Conservation (phyloP, 75 land plant genomes). For the Pinus albicaulis region DNA sequence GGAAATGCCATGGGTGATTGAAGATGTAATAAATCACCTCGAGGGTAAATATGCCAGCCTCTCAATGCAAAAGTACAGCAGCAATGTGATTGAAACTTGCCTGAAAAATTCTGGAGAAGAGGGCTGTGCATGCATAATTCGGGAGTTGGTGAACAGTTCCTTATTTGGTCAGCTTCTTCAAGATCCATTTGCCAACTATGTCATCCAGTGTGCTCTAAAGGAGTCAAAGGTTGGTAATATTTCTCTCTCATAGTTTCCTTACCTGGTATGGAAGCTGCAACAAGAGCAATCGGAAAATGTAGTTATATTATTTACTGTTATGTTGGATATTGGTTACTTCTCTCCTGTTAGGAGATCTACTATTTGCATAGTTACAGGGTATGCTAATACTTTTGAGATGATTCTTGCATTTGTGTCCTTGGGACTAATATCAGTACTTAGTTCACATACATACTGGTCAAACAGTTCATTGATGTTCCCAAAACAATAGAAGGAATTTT, state of each 20-base stretch:
- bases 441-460: too few relatives aligned
- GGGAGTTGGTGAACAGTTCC: slow-evolving; percentile 19
- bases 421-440: too few relatives aligned
- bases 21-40: slow-evolving; percentile 16
- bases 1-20: slow-evolving; percentile 14
- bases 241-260: background rate
- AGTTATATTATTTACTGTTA: too few relatives aligned
- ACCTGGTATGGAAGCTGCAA: too few relatives aligned
- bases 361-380: too few relatives aligned
- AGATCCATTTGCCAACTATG: slow-evolving; percentile 34
- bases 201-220: slow-evolving; percentile 24
- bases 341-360: too few relatives aligned
- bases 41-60: slow-evolving; percentile 19
- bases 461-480: too few relatives aligned
- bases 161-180: slow-evolving; percentile 23
- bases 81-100: slow-evolving; percentile 33
- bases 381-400: too few relatives aligned
- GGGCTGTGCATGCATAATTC: slow-evolving; percentile 9
- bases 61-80: slow-evolving; percentile 33
- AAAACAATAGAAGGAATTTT: too few relatives aligned
- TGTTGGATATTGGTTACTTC: too few relatives aligned
- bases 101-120: slow-evolving; percentile 18
- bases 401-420: too few relatives aligned
- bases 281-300: too few relatives aligned
- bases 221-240: slow-evolving; percentile 10